phyloP scores from a whole-genome alignment of 805 yeast species.

The Yarrowia divulgata region DNA sequence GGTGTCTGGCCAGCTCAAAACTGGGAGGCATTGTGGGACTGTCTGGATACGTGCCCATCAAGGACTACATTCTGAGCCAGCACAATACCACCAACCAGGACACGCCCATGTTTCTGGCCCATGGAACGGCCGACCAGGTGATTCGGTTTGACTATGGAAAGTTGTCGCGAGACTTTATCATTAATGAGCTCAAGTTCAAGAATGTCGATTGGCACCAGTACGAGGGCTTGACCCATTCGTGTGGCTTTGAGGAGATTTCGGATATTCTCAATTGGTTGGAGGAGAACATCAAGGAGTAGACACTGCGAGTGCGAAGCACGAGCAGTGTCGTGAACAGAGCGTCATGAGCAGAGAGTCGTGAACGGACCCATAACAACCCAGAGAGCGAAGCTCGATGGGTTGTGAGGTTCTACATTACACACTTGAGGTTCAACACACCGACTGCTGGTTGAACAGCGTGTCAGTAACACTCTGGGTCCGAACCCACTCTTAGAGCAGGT shows the following conservation, averaged over 20 bases:
- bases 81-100: constrained; percentile 56
- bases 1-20: constrained; percentile 52
- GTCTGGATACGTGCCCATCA: constrained; percentile 71
- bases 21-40: constrained; percentile 80
- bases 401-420: neutral
- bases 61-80: constrained; percentile 41
- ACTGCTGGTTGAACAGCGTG: no score
- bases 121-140: constrained; percentile 80
- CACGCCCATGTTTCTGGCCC: constrained; percentile 88
- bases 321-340: neutral
- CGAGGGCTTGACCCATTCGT: constrained; percentile 70
- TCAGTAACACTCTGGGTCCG: no score
- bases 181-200: constrained; percentile 56
- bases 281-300: constrained; percentile 44
- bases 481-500: neutral
- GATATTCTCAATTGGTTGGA: constrained; percentile 60
- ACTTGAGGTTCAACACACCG: no score
- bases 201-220: constrained; percentile 60
- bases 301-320: constrained; percentile 3
- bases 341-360: neutral
- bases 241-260: constrained; percentile 68
- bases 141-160: constrained; percentile 57
- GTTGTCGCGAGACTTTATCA: constrained; percentile 56
- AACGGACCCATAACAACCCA: neutral
- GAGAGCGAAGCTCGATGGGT: constrained; percentile 1